Conservation (phyloP, 1,284 basidiomycete genomes). For the Leccinum pachyderme region DNA sequence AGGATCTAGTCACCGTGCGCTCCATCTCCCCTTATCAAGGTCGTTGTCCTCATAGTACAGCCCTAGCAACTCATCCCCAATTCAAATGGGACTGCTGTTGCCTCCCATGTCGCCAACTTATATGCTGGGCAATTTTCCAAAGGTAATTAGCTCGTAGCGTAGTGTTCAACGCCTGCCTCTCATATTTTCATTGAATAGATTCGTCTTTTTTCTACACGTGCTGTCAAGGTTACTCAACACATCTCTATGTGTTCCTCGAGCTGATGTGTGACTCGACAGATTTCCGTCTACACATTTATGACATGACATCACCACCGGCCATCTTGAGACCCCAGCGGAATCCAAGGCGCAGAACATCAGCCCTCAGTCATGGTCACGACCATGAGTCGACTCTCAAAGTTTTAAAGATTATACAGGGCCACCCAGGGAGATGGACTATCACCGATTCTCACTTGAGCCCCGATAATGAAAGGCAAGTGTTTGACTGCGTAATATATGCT, state of each 20-base stretch:
- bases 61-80: conserved; percentile 81
- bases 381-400: conserved; percentile 71
- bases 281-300: conserved; percentile 86
- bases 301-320: conserved; percentile 60
- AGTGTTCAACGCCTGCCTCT: conserved; percentile 10
- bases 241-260: conserved; percentile 1
- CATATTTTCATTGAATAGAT: conserved; percentile 41
- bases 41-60: conserved; percentile 4
- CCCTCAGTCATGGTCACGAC: conserved; percentile 32
- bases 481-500: conserved; percentile 51
- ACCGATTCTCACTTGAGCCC: conserved; percentile 93
- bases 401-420: conserved; percentile 77
- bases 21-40: neutral
- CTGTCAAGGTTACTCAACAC: conserved; percentile 56
- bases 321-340: conserved; percentile 19
- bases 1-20: conserved; percentile 54
- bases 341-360: conserved; percentile 13
- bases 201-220: conserved; percentile 83
- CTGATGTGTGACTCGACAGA: conserved; percentile 46
- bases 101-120: conserved; percentile 76
- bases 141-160: conserved; percentile 44
- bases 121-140: conserved; percentile 93
- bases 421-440: conserved; percentile 83
- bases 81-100: conserved; percentile 83
- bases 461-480: conserved; percentile 78